These are phyloP conservation scores for Limnanthes douglasii DNA, from an alignment of 345 rosid genomes.

Conservation along the genomic window DNA sequence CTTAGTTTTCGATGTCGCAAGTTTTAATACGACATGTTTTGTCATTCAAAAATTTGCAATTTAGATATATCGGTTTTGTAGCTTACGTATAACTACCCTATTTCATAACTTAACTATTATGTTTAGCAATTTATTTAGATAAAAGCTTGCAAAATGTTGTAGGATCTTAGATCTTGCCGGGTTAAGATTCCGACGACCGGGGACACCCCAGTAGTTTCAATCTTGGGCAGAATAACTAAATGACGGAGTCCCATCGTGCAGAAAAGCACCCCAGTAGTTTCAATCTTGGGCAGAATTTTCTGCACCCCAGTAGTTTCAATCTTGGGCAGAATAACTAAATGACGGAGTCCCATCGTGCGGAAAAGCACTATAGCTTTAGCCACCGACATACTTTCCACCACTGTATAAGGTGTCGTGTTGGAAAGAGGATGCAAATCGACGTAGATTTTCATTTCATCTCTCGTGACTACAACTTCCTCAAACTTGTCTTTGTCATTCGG, in stretches of 20 bases:
- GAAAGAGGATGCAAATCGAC: constrained; percentile 81
- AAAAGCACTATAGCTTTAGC: constrained; percentile 87
- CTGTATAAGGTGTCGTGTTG: constrained; percentile 81
- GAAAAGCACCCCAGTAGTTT: too few species aligned
- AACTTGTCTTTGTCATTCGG: constrained; percentile 56
- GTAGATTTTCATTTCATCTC: constrained; percentile 74
- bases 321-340: constrained; percentile 62
- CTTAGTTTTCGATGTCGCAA: too few species aligned
- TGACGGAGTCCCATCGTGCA: too few species aligned
- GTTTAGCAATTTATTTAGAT: too few species aligned
- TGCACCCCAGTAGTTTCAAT: constrained; percentile 66
- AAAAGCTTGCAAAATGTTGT: constrained; percentile 56
- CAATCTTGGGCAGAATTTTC: too few species aligned
- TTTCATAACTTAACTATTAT: too few species aligned
- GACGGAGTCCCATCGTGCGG: constrained; percentile 69
- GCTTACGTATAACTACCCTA: too few species aligned
- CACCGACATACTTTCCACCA: constrained; percentile 75
- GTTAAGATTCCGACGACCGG: constrained; percentile 71
- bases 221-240: too few species aligned
- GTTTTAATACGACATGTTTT: too few species aligned
- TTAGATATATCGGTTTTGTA: too few species aligned
- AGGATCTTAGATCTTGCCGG: constrained; percentile 67
- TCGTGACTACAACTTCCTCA: constrained; percentile 48
- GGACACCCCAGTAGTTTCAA: too few species aligned
- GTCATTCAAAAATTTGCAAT: too few species aligned